phyloP scores from a whole-genome alignment of 2,329 filamentous ascomycete genomes.

The Dryadomyces quercivorus region DNA sequence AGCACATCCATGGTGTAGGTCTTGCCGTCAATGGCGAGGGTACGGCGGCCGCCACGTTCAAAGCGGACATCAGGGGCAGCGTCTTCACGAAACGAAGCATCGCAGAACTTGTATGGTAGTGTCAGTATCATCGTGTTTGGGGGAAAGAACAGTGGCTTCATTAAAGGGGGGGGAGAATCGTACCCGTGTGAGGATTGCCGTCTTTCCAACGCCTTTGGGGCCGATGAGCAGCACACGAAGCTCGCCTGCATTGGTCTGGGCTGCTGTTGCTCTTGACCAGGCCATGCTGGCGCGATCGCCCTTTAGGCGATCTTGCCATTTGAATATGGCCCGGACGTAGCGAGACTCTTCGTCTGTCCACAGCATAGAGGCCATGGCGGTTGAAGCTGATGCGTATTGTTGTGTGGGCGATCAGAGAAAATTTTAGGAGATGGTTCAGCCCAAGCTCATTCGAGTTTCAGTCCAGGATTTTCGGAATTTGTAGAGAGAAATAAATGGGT shows the following conservation, averaged over 20 bases:
- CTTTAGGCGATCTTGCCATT: constrained; percentile 22
- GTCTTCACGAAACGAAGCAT: constrained; percentile 15
- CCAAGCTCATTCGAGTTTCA: no score
- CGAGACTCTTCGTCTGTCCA: constrained; percentile 27
- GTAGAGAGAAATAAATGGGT: not conserved
- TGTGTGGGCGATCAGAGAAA: not conserved
- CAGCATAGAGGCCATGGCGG: constrained; percentile 18
- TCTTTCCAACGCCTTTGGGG: constrained; percentile 27
- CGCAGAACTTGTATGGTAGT: constrained; percentile 19
- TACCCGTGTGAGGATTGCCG: constrained; percentile 25
- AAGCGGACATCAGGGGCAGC: constrained; percentile 15
- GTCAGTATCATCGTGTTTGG: not conserved
- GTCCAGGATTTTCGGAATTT: no score
- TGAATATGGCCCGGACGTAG: constrained; percentile 27
- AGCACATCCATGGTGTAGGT: constrained; percentile 24
- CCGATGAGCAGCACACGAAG: constrained; percentile 27
- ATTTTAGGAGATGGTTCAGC: no score
- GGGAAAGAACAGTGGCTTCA: no score
- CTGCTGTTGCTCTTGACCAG: not conserved
- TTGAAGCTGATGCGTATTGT: not conserved
- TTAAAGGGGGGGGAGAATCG: not conserved
- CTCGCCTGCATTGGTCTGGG: constrained; percentile 18
- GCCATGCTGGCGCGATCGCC: constrained; percentile 7
- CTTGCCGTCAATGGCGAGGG: constrained; percentile 19
- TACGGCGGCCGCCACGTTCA: constrained; percentile 21